Conservation (phyloP, 768 basidiomycete species). For the Sarcomyxa edulis region DNA sequence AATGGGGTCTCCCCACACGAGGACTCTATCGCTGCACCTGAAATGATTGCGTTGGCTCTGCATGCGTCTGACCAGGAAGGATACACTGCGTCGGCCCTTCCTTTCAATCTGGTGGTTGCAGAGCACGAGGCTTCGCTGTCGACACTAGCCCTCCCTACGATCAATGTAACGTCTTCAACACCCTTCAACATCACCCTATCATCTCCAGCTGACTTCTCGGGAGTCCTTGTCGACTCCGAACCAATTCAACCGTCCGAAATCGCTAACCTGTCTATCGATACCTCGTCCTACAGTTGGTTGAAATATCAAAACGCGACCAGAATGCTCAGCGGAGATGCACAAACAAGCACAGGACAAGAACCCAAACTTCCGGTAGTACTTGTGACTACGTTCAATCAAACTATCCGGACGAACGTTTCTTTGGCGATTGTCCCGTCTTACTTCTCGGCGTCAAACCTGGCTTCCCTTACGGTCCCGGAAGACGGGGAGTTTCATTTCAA, state of each 20-base stretch:
- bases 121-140: slow-evolving; percentile 59
- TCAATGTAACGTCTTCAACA: slow-evolving; percentile 64
- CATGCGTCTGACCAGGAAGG: slow-evolving; percentile 71
- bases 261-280: slow-evolving; percentile 50
- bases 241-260: slow-evolving; percentile 58
- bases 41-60: slow-evolving; percentile 47
- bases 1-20: slow-evolving; percentile 68
- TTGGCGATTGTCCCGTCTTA: slow-evolving; percentile 68
- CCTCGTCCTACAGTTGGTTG: slow-evolving; percentile 54
- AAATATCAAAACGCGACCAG: slow-evolving; percentile 49
- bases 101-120: slow-evolving; percentile 66
- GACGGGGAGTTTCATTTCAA: slow-evolving; percentile 48
- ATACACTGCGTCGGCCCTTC: slow-evolving; percentile 52
- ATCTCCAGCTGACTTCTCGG: slow-evolving; percentile 55
- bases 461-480: slow-evolving; percentile 49
- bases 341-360: slow-evolving; percentile 22
- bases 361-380: slow-evolving; percentile 55
- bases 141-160: slow-evolving; percentile 43
- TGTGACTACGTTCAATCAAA: slow-evolving; percentile 62
- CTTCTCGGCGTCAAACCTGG: slow-evolving; percentile 55
- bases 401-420: slow-evolving; percentile 54
- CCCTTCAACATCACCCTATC: slow-evolving; percentile 46
- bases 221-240: slow-evolving; percentile 58
- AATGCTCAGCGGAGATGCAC: slow-evolving; percentile 55
- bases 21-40: slow-evolving; percentile 29